phyloP scores from a whole-genome alignment of 2,329 filamentous ascomycete genomes.

The Fusarium sp. region DNA sequence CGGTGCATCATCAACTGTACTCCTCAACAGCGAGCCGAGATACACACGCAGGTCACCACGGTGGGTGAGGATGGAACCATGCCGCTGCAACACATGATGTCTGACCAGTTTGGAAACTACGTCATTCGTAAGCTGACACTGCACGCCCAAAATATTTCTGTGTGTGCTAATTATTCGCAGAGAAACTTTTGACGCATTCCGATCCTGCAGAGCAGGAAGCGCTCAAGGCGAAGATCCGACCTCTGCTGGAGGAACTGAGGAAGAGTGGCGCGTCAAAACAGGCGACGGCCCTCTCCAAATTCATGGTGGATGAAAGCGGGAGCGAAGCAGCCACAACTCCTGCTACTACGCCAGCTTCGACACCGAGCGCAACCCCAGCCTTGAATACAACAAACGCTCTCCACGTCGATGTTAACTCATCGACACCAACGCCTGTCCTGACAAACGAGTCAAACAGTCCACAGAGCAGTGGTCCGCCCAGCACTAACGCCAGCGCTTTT shows the following conservation, averaged over 20 bases:
- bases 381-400: conserved; percentile 46
- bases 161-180: conserved; percentile 58
- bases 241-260: conserved; percentile 71
- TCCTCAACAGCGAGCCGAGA: conserved; percentile 74
- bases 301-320: conserved; percentile 44
- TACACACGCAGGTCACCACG: conserved; percentile 73
- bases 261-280: conserved; percentile 75
- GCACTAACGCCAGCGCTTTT: conserved; percentile 69
- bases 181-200: conserved; percentile 80
- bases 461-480: conserved; percentile 74
- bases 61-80: conserved; percentile 73
- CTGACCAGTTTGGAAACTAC: conserved; percentile 94
- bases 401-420: conserved; percentile 62
- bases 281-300: conserved; percentile 53
- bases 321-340: conserved; percentile 24
- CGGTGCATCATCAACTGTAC: conserved; percentile 84
- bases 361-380: not conserved
- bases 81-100: conserved; percentile 82
- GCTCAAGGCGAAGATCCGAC: conserved; percentile 73
- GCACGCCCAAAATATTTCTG: not conserved
- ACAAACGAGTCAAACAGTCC: conserved; percentile 78
- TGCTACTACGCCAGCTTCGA: not conserved
- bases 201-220: conserved; percentile 69
- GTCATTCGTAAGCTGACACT: conserved; percentile 82
- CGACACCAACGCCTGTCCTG: conserved; percentile 73